phyloP scores from a whole-genome alignment of 2,329 filamentous ascomycete species.

The Penicillium sp. region DNA sequence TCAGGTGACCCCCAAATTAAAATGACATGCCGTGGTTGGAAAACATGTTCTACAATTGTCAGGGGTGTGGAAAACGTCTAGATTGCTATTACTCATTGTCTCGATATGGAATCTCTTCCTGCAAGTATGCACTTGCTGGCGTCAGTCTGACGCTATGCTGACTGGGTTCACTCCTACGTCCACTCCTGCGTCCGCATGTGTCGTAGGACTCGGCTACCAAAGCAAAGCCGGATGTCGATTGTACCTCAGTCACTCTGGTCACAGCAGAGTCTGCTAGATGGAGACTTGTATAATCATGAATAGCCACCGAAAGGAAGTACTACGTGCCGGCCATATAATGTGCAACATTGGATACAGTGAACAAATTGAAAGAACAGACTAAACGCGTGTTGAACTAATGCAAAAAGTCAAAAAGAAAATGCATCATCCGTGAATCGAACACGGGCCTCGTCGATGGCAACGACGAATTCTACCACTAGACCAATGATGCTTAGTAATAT shows the following conservation, averaged over 20 bases:
- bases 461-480: conserved; percentile 49
- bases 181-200: too few species aligned
- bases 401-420: background rate
- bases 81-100: background rate
- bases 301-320: too few species aligned
- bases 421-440: conserved; percentile 47
- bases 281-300: too few species aligned
- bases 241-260: background rate
- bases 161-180: too few species aligned
- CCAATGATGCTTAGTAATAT: conserved; percentile 38
- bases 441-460: conserved; percentile 49
- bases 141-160: background rate
- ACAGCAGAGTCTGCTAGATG: too few species aligned
- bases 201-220: too few species aligned
- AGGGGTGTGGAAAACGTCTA: background rate
- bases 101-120: background rate
- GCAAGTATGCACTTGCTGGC: background rate
- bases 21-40: background rate
- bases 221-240: too few species aligned
- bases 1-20: background rate
- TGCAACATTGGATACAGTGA: background rate
- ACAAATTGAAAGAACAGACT: background rate
- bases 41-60: background rate
- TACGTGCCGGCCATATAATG: background rate
- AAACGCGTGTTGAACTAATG: background rate